A percentile compares a stretch with the other conserved stretches of the same genome.
phyloP scores from a whole-genome alignment of 139 green algal genomes.

The Spirogloea muscicola region DNA sequence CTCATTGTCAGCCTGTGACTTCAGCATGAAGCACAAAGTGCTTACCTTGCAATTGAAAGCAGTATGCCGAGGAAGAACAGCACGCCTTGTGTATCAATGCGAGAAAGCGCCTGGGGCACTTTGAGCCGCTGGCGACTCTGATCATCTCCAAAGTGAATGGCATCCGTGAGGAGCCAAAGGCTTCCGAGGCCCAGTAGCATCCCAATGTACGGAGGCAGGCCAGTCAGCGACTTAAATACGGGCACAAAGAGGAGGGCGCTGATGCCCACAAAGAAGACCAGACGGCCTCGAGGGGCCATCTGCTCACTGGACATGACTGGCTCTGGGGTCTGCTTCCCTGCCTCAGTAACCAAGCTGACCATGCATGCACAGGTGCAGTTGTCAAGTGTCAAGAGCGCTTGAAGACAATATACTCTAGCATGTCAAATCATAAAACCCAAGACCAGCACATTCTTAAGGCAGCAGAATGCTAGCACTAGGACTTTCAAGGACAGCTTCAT shows the following conservation, averaged over 20 bases:
- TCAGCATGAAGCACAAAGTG: background rate
- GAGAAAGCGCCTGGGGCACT: conserved; percentile 52
- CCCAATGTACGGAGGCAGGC: conserved; percentile 69
- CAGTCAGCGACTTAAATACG: conserved; percentile 61
- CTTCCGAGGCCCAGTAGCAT: conserved; percentile 64
- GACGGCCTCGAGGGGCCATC: conserved; percentile 51
- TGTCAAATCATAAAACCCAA: no score
- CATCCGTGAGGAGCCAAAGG: conserved; percentile 73
- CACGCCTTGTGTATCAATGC: conserved; percentile 67
- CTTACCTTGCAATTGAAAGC: conserved; percentile 56
- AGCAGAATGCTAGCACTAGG: no score
- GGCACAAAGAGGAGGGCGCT: conserved; percentile 65
- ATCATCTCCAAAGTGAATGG: conserved; percentile 66
- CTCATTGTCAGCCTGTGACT: background rate
- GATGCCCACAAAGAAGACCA: conserved; percentile 62
- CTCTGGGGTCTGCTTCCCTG: background rate
- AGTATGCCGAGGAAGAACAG: conserved; percentile 76
- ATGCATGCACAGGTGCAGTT: background rate
- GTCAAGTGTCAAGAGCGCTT: background rate
- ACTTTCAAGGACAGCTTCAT: no score
- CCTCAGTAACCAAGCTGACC: background rate
- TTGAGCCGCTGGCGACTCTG: conserved; percentile 38
- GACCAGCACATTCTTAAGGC: no score
- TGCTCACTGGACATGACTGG: conserved; percentile 1
- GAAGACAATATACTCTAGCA: background rate